Conservation (phyloP, 148 eudicot species). For the Salicornia ramosissima region DNA sequence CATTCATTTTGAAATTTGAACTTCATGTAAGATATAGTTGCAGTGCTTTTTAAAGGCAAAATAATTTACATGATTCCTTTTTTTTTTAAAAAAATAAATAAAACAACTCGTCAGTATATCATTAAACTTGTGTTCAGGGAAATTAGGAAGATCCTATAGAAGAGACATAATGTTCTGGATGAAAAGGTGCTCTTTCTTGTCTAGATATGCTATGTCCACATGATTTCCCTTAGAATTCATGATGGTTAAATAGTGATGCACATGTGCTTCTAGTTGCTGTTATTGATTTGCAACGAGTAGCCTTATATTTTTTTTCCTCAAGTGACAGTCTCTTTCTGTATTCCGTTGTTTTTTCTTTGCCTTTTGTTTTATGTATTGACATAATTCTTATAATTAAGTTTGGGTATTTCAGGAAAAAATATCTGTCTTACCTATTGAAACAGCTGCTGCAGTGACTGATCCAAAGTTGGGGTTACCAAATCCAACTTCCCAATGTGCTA, state of each 20-base stretch:
- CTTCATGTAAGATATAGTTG: neutral
- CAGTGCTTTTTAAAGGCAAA: neutral
- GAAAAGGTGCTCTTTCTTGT: neutral
- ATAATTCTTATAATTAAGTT: neutral
- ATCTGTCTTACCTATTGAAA: constrained; percentile 51
- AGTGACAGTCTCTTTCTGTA: neutral
- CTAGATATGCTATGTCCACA: neutral
- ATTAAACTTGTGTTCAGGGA: neutral
- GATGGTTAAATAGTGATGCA: neutral
- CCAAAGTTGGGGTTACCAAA: constrained; percentile 83
- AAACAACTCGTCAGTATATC: neutral
- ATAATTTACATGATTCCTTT: neutral
- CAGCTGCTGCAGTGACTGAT: constrained; percentile 64
- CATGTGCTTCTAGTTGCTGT: neutral
- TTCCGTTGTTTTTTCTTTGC: neutral
- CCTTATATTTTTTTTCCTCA: neutral
- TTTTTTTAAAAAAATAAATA: too few relatives aligned
- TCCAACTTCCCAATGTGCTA: constrained; percentile 54
- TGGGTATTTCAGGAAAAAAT: constrained; percentile 51
- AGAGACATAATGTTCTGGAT: neutral
- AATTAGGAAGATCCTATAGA: too few relatives aligned
- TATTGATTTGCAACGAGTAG: neutral
- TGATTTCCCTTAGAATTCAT: neutral
- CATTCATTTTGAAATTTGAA: neutral
- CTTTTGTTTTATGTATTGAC: neutral